Evolutionary conservation across 1,284 basidiomycete species (phyloP), one percentile per base, ranked within the genome.

Genomic region (Sphagnurus paluster): DNA sequence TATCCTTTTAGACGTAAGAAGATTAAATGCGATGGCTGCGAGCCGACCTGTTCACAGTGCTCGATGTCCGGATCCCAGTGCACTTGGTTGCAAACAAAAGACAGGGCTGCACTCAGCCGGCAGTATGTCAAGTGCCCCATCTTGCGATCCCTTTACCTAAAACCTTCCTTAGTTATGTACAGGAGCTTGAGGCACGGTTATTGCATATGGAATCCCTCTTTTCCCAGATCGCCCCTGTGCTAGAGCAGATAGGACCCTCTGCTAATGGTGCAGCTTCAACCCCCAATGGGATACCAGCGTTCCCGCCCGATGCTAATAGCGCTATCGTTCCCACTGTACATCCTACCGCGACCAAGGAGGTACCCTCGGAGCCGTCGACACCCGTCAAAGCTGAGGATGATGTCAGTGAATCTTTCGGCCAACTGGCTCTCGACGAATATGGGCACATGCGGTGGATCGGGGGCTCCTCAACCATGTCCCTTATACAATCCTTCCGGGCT

Each of bases 381-480:
- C 74, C 72, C 50, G 70, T 78, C 62, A 88, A 83, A 70, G 74
- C 79, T 54, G 82, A 79, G 71, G 76, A 74, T 56, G 87, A 89
- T 63, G 76, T 90, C 54, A 81, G 79, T 55, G 88, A 91, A 61
- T 83, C 86, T 20, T 86, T 90, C 59, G 91, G 90, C 16, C 90
- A 93, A 62, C 79, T 93, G 46, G 87, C 90, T 20, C 75, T 92
- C 37, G 91, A 94, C 59, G 91, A 93, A 63, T 84, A 92, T 56
- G 91, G 91, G 17, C 90, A 93, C 65, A 83, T 89, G 72, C 82
- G 91, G 51, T 94, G 91, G 91, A 93, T 94, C 57, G 91, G 91
- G 25, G 87, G 90, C 38, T 93, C 90, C 7, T 93, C 90, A 20
- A 92, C 91, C 8, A 87, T 94, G 82, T 90, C 90, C 7, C 77